These are phyloP conservation scores for Podaxis sp. DNA, from an alignment of 768 basidiomycete species.

Conservation along the genomic window DNA sequence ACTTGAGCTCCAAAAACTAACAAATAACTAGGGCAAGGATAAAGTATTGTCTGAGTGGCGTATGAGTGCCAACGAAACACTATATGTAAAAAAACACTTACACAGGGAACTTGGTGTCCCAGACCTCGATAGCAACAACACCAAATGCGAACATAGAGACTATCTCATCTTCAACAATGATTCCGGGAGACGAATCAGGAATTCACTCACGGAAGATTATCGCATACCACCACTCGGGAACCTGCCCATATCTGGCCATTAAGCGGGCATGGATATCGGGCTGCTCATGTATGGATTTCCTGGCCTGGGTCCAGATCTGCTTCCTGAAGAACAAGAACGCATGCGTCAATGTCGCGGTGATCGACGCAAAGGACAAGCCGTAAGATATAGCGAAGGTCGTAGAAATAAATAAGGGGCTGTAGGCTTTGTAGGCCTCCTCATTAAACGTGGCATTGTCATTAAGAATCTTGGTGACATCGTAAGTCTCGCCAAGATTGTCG, in stretches of 20 bases:
- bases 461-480: constrained; percentile 60
- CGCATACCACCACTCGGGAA: constrained; percentile 87
- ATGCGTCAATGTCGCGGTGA: constrained; percentile 75
- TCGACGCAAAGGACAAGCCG: constrained; percentile 79
- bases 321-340: constrained; percentile 74
- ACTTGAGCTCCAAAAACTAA: constrained; percentile 22
- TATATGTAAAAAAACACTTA: constrained; percentile 38
- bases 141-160: constrained; percentile 69
- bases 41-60: constrained; percentile 43
- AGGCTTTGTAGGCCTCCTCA: constrained; percentile 49
- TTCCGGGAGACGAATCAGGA: constrained; percentile 23
- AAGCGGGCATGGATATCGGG: constrained; percentile 84
- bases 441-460: constrained; percentile 56
- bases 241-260: constrained; percentile 72
- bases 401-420: constrained; percentile 65
- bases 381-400: constrained; percentile 79
- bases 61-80: not conserved
- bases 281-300: constrained; percentile 72
- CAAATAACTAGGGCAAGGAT: constrained; percentile 66
- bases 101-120: constrained; percentile 72
- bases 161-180: constrained; percentile 19
- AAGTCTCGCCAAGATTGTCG: constrained; percentile 57
- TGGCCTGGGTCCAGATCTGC: constrained; percentile 72
- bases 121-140: constrained; percentile 67
- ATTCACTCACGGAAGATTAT: constrained; percentile 53